Percentiles rank a stretch among this genome's conserved stretches.
phyloP scores from a whole-genome alignment of 2,329 filamentous ascomycete genomes.

The Lasiodiplodia hormozganensis region DNA sequence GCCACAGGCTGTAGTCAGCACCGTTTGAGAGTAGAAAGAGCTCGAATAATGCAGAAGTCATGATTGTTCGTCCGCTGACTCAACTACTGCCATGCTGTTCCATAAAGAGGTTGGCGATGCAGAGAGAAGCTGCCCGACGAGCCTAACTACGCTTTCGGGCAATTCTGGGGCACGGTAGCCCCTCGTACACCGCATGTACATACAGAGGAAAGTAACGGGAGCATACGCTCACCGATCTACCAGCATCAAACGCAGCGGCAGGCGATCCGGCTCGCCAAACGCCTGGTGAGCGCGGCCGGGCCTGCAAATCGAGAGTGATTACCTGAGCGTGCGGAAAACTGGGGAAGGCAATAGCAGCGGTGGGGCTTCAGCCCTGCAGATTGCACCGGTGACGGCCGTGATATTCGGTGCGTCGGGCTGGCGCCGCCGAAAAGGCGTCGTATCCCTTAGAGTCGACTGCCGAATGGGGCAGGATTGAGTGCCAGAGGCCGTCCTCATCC shows the following conservation, averaged over 20 bases:
- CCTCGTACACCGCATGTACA: not conserved
- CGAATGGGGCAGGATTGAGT: slow-evolving; percentile 15
- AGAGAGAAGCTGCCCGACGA: not conserved
- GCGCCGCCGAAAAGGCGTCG: not conserved
- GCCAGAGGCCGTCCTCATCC: slow-evolving; percentile 14
- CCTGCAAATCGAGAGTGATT: slow-evolving; percentile 26
- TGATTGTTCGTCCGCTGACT: not conserved
- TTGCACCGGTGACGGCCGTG: slow-evolving; percentile 24
- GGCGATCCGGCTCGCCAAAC: slow-evolving; percentile 23
- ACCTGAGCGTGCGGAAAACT: slow-evolving; percentile 28
- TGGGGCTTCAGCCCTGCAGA: slow-evolving; percentile 29
- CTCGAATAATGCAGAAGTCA: slow-evolving; percentile 5
- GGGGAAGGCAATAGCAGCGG: slow-evolving; percentile 28
- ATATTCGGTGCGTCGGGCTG: slow-evolving; percentile 5
- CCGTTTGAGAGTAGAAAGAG: not conserved
- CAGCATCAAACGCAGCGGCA: slow-evolving; percentile 12
- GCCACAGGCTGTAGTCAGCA: not conserved
- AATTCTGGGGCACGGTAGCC: not conserved
- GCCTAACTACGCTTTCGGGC: not conserved
- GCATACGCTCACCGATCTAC: slow-evolving; percentile 11
- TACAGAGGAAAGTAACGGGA: not conserved
- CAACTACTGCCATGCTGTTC: not conserved
- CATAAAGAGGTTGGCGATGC: not conserved
- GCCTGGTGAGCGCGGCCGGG: slow-evolving; percentile 17
- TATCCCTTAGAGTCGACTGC: slow-evolving; percentile 10